Evolutionary conservation across 2,329 filamentous ascomycete species (phyloP).

Genomic region (Aspergillus arachidicola): DNA sequence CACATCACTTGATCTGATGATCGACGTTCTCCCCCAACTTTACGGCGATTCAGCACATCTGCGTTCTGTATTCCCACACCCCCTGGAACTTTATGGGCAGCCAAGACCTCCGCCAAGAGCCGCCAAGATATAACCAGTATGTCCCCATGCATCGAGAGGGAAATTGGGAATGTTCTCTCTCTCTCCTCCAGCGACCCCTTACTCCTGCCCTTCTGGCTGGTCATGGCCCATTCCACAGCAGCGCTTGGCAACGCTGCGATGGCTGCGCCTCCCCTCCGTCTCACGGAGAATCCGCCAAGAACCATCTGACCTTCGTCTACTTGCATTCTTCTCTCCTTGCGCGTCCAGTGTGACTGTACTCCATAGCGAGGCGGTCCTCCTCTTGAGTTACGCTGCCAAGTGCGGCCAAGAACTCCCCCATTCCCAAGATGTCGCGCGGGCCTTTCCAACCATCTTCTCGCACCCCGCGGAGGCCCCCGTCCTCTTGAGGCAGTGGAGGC

Average conservation of each 20-base stretch:
- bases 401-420: conserved; percentile 11
- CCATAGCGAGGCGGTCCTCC: background rate
- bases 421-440: background rate
- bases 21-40: conserved; percentile 2
- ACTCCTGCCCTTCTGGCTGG: conserved; percentile 14
- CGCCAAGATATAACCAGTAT: conserved; percentile 22
- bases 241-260: conserved; percentile 25
- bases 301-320: background rate
- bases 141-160: conserved; percentile 8
- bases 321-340: conserved; percentile 14
- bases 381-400: conserved; percentile 11
- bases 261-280: conserved; percentile 15
- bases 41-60: background rate
- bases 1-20: conserved; percentile 3
- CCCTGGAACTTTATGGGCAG: conserved; percentile 8
- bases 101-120: conserved; percentile 26
- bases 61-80: background rate
- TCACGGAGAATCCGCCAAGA: conserved; percentile 20
- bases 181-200: conserved; percentile 13
- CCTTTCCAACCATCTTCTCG: background rate
- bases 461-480: background rate
- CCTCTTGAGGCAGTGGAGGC: background rate
- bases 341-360: conserved; percentile 1
- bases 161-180: background rate
- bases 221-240: conserved; percentile 23